Base-by-base conservation (phyloP, 208 protist species). In the Leishmania gerbilli region DNA sequence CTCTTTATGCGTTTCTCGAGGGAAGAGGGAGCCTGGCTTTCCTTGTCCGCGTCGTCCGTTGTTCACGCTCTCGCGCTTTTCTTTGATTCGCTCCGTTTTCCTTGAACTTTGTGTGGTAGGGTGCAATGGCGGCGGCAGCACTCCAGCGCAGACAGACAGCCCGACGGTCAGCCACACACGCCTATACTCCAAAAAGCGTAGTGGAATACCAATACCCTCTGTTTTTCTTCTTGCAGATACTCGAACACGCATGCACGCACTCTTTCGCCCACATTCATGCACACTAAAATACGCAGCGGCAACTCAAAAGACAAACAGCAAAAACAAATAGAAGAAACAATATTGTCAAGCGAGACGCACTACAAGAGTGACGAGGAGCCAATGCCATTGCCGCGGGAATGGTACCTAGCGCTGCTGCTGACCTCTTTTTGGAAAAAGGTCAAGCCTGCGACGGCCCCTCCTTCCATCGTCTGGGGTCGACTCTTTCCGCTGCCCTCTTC, bases 31-130 rank as follows among this genome's bases (percentile, higher is more conserved):
- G 31, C 31, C 3, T 58, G 45, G n/a, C 27, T 45, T 55, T 34
- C 24, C 56, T 65, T 64, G 45, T 60, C 45, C 34, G 19, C 58
- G 24, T 79, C 19, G 42, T 68, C 8, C 6, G 15, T 65, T 64
- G 11, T 76, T 62, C 51, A 31, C 37, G 71, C 82, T 76, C 45
- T 51, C 60, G 13, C 56, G 19, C 55, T 77, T 82, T 79, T 85
- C 58, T 77, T 78, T 82, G 27, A 37, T 53, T 80, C 67, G 74
- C 37, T 47, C 7, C 47, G 27, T 55, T 78, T 83, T 79, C 76
- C 19, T 68, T 79, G 69, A 74, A 19, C 42, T 2, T 74, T 9
- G 27, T 34, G 45, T 37, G 31, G 21, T 17, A 55, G 13, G 21
- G 47, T 53, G 69, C 19, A 74, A 17, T 51, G 21, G 27, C 45